Evolutionary conservation across 495 filamentous ascomycete species (phyloP).

Genomic region (Talaromyces adpressus): DNA sequence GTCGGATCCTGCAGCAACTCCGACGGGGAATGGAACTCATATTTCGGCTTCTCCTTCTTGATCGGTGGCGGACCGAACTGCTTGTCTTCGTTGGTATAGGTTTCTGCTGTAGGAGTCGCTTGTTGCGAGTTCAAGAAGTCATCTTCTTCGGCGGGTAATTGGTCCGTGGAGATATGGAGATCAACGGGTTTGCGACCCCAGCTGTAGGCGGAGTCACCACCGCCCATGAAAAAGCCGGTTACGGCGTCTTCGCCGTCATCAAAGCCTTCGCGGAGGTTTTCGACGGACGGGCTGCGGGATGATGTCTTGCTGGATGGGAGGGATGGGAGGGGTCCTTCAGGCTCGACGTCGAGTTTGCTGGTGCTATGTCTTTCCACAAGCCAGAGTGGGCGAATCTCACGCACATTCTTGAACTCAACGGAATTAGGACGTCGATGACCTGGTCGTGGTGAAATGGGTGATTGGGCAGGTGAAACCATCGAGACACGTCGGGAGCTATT

Average conservation of each 20-base stretch:
- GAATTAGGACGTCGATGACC: constrained; percentile 37
- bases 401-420: constrained; percentile 38
- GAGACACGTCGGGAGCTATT: constrained; percentile 28
- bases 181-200: constrained; percentile 13
- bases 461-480: constrained; percentile 16
- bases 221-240: constrained; percentile 16
- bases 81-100: constrained; percentile 7
- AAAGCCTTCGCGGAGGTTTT: constrained; percentile 28
- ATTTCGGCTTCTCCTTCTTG: constrained; percentile 29
- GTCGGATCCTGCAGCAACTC: constrained; percentile 35
- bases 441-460: constrained; percentile 25
- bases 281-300: constrained; percentile 35
- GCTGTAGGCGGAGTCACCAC: not conserved
- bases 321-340: constrained; percentile 36
- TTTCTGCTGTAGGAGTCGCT: constrained; percentile 28
- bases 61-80: not conserved
- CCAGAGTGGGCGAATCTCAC: constrained; percentile 43
- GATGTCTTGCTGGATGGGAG: constrained; percentile 44
- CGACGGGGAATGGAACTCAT: constrained; percentile 41
- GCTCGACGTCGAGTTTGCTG: constrained; percentile 28
- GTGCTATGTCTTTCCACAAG: constrained; percentile 41
- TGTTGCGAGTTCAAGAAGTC: constrained; percentile 31
- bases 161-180: constrained; percentile 18
- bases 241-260: constrained; percentile 16
- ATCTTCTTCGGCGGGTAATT: constrained; percentile 10